A percentile compares a stretch with the other conserved stretches of the same genome.
These are phyloP conservation scores for Mesostigma viride DNA, from an alignment of 139 green algal species.

Conservation along the genomic window DNA sequence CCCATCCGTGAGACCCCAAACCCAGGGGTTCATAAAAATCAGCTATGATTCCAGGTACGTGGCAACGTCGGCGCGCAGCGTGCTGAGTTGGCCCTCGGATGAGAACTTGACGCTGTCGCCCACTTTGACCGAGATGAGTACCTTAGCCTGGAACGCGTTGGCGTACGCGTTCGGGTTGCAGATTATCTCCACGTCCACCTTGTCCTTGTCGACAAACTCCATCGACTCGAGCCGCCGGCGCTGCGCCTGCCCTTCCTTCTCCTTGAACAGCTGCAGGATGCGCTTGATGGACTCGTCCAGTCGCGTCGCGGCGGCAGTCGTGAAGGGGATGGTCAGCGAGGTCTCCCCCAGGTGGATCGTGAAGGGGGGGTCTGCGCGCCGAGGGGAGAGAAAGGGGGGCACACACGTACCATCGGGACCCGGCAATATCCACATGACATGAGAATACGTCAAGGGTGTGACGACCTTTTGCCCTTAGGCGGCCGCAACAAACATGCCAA, in stretches of 20 bases:
- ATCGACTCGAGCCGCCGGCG: conserved; percentile 28
- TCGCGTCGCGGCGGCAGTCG: conserved; percentile 10
- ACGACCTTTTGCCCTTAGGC: too few species aligned
- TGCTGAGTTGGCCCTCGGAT: conserved; percentile 27
- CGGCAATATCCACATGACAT: too few species aligned
- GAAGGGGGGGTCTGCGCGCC: conserved; percentile 25
- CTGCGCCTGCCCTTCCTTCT: conserved; percentile 32
- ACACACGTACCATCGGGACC: too few species aligned
- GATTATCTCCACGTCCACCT: conserved; percentile 30
- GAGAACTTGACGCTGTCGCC: conserved; percentile 31
- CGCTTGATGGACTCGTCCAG: conserved; percentile 21
- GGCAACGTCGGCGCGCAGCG: conserved; percentile 22
- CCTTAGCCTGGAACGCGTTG: conserved; percentile 38
- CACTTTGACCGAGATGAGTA: conserved; percentile 35
- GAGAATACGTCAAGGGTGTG: too few species aligned
- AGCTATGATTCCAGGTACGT: conserved; percentile 22
- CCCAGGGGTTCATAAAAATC: too few species aligned
- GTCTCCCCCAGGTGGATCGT: conserved; percentile 35
- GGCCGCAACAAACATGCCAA: too few species aligned
- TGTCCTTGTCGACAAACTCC: conserved; percentile 25
- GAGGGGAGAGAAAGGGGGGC: too few species aligned
- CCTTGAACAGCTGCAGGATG: conserved; percentile 33
- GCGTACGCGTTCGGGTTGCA: conserved; percentile 40
- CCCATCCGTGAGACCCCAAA: too few species aligned
- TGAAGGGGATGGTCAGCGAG: conserved; percentile 33